These are phyloP conservation scores for Hypoxylon sp. DNA, from an alignment of 2,329 filamentous ascomycete genomes.

Conservation along the genomic window DNA sequence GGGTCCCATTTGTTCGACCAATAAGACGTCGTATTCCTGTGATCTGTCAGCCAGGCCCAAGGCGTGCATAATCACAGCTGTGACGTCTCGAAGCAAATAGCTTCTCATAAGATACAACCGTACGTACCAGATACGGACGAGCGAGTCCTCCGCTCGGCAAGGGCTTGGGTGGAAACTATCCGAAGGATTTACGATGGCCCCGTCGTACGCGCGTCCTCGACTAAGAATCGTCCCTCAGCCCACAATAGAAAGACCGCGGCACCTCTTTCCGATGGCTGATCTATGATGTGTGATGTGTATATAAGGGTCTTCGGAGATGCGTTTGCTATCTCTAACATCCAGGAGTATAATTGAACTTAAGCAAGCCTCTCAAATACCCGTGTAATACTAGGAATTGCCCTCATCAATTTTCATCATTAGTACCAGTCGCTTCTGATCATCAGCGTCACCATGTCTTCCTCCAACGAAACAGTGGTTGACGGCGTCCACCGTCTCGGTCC, in stretches of 20 bases:
- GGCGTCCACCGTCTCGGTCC: conserved; percentile 2
- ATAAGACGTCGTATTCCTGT: background rate
- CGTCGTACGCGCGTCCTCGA: background rate
- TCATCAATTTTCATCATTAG: background rate
- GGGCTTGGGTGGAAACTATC: background rate
- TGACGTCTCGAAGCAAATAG: background rate
- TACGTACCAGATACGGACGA: background rate
- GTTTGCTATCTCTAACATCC: background rate
- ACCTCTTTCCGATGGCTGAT: background rate
- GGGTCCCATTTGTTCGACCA: background rate
- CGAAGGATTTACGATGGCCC: background rate
- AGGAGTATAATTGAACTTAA: too few relatives aligned
- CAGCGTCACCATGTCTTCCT: background rate
- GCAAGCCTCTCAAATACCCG: too few relatives aligned
- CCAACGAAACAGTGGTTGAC: background rate
- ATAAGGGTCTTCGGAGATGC: background rate
- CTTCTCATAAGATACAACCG: background rate
- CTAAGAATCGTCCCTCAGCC: background rate
- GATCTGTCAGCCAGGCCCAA: background rate
- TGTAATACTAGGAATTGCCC: background rate
- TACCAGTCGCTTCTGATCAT: background rate
- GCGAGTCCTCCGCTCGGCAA: background rate
- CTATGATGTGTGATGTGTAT: background rate
- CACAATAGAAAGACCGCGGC: too few relatives aligned
- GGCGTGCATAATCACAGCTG: background rate